These are phyloP conservation scores for Comarum palustre DNA, from an alignment of 306 rosid species.

Conservation along the genomic window DNA sequence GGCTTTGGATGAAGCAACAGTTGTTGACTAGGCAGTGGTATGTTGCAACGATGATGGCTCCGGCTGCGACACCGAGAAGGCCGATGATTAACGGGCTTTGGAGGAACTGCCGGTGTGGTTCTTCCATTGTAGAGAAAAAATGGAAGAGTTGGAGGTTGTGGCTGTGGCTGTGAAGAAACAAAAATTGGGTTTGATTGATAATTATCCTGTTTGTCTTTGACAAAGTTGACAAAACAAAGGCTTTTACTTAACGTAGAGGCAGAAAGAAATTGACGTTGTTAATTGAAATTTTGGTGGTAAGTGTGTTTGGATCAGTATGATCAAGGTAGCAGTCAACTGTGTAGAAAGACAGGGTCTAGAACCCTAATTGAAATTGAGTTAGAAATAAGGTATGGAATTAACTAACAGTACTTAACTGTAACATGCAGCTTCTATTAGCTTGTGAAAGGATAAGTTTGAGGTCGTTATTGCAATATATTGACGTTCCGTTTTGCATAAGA, in stretches of 20 bases:
- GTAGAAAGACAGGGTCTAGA: neutral
- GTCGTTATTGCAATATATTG: too few relatives aligned
- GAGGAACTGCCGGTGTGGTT: neutral
- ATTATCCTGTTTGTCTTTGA: neutral
- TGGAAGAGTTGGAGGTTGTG: neutral
- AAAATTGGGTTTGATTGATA: neutral
- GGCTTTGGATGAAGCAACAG: constrained; percentile 21
- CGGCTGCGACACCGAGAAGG: constrained; percentile 14
- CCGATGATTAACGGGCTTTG: constrained; percentile 9
- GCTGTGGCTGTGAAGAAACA: neutral
- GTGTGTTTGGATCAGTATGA: neutral
- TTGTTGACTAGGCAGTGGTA: constrained; percentile 1
- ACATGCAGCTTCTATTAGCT: neutral
- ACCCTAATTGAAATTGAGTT: neutral
- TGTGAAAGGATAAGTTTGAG: neutral
- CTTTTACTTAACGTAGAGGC: constrained; percentile 18
- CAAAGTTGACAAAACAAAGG: constrained; percentile 15
- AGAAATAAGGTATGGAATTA: neutral
- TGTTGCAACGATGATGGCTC: constrained; percentile 4
- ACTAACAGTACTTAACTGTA: neutral
- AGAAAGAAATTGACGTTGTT: neutral
- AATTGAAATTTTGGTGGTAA: neutral
- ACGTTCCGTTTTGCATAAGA: neutral
- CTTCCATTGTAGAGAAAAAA: constrained; percentile 4
- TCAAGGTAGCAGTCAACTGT: constrained; percentile 9